Conservation (phyloP, 73 alveolate genomes). For the Tetrahymena borealis region DNA sequence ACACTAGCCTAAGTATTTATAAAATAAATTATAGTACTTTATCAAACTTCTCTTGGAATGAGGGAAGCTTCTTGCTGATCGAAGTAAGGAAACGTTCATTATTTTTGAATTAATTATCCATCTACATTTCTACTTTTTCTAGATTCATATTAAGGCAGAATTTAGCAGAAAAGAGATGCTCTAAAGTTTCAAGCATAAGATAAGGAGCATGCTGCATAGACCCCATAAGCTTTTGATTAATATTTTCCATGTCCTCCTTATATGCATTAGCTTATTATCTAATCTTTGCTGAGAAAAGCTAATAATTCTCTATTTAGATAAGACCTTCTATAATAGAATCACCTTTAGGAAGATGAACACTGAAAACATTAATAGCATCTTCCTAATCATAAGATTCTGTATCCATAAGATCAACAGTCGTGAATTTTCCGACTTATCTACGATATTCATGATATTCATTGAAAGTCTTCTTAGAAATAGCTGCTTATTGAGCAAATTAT, state of each 20-base stretch:
- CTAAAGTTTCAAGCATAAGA: neutral
- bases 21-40: neutral
- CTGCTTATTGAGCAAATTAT: neutral
- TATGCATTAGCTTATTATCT: neutral
- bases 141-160: neutral
- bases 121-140: neutral
- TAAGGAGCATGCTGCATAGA: neutral
- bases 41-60: neutral
- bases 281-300: neutral
- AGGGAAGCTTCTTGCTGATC: neutral
- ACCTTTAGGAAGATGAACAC: neutral
- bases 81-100: neutral
- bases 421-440: neutral
- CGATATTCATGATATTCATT: neutral
- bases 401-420: neutral
- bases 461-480: neutral
- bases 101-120: neutral
- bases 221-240: neutral
- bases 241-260: neutral
- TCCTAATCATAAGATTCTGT: neutral
- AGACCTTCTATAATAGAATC: neutral
- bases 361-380: neutral
- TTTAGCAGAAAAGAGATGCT: neutral
- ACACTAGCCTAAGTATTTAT: no score
- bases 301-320: neutral